These are phyloP conservation scores for Pythium dissotocum DNA, from an alignment of 352 stramenopile species.

Conservation along the genomic window DNA sequence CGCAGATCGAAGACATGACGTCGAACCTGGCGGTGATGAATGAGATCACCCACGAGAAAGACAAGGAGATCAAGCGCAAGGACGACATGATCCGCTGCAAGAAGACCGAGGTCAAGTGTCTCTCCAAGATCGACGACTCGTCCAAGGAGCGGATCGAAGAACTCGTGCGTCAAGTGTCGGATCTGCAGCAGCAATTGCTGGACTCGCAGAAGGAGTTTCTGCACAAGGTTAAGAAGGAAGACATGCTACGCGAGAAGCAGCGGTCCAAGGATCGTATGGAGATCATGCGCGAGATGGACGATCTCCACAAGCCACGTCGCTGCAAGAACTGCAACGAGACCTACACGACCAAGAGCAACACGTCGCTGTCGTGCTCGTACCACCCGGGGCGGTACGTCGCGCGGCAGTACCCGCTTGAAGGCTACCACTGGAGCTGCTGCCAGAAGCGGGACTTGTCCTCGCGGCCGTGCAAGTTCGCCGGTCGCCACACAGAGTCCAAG, in stretches of 20 bases:
- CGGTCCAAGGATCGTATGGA: slow-evolving; percentile 61
- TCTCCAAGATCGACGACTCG: slow-evolving; percentile 71
- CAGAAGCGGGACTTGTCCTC: slow-evolving; percentile 80
- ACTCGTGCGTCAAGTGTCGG: slow-evolving; percentile 65
- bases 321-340: slow-evolving; percentile 85
- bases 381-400: slow-evolving; percentile 74
- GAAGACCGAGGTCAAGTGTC: slow-evolving; percentile 80
- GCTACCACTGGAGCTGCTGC: slow-evolving; percentile 84
- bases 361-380: slow-evolving; percentile 77
- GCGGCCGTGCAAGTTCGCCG: slow-evolving; percentile 78
- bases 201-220: slow-evolving; percentile 82
- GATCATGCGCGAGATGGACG: slow-evolving; percentile 74
- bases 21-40: slow-evolving; percentile 48
- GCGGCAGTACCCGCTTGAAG: slow-evolving; percentile 77
- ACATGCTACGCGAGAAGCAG: slow-evolving; percentile 66
- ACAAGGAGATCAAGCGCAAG: slow-evolving; percentile 60
- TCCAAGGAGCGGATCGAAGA: slow-evolving; percentile 81
- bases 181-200: slow-evolving; percentile 73
- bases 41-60: slow-evolving; percentile 59
- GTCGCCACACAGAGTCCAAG: slow-evolving; percentile 73
- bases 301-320: slow-evolving; percentile 65
- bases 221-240: slow-evolving; percentile 78
- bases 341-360: slow-evolving; percentile 83
- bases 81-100: slow-evolving; percentile 66
- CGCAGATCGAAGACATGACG: slow-evolving; percentile 50